Base-by-base conservation (phyloP, 148 eudicot genomes). In the Mesembryanthemum crystallinum region DNA sequence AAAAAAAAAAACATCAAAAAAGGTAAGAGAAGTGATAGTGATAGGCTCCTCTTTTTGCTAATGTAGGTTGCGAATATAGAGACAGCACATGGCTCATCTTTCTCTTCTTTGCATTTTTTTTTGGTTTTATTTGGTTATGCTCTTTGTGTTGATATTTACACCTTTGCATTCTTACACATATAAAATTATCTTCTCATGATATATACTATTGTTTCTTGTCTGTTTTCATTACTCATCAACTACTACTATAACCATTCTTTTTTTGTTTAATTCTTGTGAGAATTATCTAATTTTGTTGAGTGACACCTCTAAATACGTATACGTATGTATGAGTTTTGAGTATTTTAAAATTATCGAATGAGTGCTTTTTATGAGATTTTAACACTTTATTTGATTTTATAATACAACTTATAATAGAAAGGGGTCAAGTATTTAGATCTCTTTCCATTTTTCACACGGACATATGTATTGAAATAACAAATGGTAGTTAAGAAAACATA, bases 81-180 rank as follows among this genome's bases (percentile, higher is more conserved):
- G 71, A 65, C 77, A 75, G 9, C 63, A 49, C 71, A 64, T 64
- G 71, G 29, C 62, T 75, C 45, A n/a, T 33, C 62, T 39, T 65
- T 21, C 35, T 23, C 64, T 51, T 24, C 29, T 63, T 64, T 67
- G n/a, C 42, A 3, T 37, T 43, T 67, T 67, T 4, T 67, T 67
- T 39, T 21, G n/a, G 1, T 45, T 45, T 0, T 8, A 13, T 45
- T 52, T 18, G 57, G n/a, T 18, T 52, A 10, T 52, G 30, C 1
- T 33, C 25, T 32, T 55, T 33, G 27, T 30, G 5, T 14, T 9
- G 35, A 21, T 15, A 13, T 29, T 52, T 71, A 1, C 8, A 21
- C 27, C 9, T 28, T 52, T 51, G 25, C 28, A 71, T 71, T 30
- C 27, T 28, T 25, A 68, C 51, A 45, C 51, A 49, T 55, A 6